Evolutionary conservation across 495 filamentous ascomycete genomes (phyloP).

Genomic region (Glonium stellatum): DNA sequence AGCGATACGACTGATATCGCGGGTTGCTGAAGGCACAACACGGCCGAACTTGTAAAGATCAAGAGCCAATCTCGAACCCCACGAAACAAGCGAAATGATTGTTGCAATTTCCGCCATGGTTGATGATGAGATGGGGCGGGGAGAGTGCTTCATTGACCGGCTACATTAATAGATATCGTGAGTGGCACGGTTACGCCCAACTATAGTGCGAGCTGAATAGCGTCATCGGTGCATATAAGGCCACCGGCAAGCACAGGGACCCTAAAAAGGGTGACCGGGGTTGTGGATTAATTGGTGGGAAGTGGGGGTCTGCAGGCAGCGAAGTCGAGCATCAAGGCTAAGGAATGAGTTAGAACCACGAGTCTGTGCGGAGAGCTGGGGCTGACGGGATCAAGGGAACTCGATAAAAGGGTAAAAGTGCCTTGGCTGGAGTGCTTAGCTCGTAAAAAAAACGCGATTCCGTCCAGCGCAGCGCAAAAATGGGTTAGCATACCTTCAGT

Average conservation of each 20-base stretch:
- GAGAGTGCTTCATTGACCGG: background rate
- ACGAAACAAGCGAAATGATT: conserved; percentile 10
- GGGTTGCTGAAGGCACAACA: conserved; percentile 1
- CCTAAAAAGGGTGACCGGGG: background rate
- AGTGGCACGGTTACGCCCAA: background rate
- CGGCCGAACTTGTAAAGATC: conserved; percentile 13
- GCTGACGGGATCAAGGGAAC: background rate
- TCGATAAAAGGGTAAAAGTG: background rate
- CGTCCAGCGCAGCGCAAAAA: too few species aligned
- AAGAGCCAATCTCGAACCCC: conserved; percentile 14
- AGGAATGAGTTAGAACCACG: background rate
- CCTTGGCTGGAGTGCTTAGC: background rate
- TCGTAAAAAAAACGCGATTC: background rate
- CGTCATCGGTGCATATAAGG: background rate
- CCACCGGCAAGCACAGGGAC: background rate
- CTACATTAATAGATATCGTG: background rate
- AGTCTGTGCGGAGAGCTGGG: background rate
- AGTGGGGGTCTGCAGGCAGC: background rate
- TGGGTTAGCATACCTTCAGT: too few species aligned
- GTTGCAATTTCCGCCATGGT: conserved; percentile 1
- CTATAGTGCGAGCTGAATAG: background rate
- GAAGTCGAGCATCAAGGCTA: background rate
- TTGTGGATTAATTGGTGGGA: background rate
- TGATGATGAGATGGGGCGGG: background rate
- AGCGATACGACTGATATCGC: conserved; percentile 12